Evolutionary conservation across 352 stramenopile genomes (phyloP).

Genomic region (Pythium aquatile): DNA sequence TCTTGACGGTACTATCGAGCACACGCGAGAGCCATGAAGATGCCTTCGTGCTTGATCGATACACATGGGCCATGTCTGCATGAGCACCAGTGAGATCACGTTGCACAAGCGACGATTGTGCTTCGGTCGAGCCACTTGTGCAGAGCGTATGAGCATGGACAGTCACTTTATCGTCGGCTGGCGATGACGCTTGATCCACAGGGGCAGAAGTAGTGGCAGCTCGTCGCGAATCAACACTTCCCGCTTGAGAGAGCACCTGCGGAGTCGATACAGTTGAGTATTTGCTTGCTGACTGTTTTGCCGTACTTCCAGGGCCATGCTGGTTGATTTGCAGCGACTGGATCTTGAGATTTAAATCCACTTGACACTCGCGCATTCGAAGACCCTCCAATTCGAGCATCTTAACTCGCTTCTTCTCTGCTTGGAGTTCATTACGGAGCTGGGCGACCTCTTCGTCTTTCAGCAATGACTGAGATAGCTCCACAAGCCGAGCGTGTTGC

Average conservation of each 20-base stretch:
- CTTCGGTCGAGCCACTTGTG: not conserved
- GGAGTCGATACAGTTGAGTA: not conserved
- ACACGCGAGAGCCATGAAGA: conserved; percentile 3
- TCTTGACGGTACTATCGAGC: not conserved
- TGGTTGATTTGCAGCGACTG: conserved; percentile 41
- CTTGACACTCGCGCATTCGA: conserved; percentile 41
- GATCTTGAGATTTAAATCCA: conserved; percentile 52
- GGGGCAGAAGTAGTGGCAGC: not conserved
- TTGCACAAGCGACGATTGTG: not conserved
- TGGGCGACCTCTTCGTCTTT: conserved; percentile 47
- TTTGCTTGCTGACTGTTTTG: not conserved
- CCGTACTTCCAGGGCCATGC: not conserved
- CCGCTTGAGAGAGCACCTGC: not conserved
- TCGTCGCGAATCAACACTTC: not conserved
- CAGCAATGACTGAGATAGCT: conserved; percentile 52
- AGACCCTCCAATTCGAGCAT: conserved; percentile 58
- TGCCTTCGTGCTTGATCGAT: not conserved
- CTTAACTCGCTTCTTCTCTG: conserved; percentile 62
- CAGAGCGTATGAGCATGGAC: not conserved
- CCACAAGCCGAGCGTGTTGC: conserved; percentile 43
- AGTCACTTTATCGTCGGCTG: not conserved
- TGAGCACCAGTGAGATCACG: not conserved
- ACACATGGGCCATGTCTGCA: not conserved
- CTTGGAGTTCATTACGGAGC: conserved; percentile 55
- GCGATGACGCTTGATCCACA: not conserved